A percentile compares a stretch with the other conserved stretches of the same genome.
Conservation (phyloP, 305 asterid genomes). For the Fraxinus sp. region DNA sequence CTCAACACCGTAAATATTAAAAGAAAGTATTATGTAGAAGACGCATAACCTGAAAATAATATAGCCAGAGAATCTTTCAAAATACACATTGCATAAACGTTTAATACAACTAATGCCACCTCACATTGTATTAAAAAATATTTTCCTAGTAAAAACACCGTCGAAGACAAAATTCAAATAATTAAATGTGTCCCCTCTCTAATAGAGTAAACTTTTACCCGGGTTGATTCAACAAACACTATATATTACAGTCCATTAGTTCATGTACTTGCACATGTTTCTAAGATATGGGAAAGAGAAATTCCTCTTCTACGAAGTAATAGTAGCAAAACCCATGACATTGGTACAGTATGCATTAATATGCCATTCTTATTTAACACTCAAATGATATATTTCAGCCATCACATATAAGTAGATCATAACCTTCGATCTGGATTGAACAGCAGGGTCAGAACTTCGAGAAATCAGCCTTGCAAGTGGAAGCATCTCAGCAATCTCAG, state of each 20-base stretch:
- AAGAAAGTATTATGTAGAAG: neutral
- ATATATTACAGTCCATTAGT: neutral
- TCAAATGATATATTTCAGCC: constrained; percentile 6
- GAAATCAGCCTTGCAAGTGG: constrained; percentile 98
- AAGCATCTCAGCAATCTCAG: constrained; percentile 99
- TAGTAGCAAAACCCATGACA: constrained; percentile 20
- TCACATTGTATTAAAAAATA: neutral
- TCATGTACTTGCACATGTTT: constrained; percentile 8
- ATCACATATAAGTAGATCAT: constrained; percentile 24
- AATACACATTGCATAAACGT: neutral
- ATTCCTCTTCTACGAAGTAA: neutral
- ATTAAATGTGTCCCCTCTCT: neutral
- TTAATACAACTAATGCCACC: neutral
- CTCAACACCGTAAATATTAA: neutral
- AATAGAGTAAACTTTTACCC: neutral
- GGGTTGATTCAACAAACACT: neutral
- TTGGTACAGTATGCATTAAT: neutral
- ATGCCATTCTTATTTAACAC: constrained; percentile 18
- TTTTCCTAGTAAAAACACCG: neutral
- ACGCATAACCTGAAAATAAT: neutral
- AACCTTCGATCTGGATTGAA: constrained; percentile 97
- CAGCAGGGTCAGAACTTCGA: constrained; percentile 98
- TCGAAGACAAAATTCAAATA: neutral
- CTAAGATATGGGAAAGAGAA: constrained; percentile 1
- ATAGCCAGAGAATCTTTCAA: neutral